A percentile compares a stretch with the other conserved stretches of the same genome.
Conservation (phyloP, 169 alveolate species). For the Babesia divergens region DNA sequence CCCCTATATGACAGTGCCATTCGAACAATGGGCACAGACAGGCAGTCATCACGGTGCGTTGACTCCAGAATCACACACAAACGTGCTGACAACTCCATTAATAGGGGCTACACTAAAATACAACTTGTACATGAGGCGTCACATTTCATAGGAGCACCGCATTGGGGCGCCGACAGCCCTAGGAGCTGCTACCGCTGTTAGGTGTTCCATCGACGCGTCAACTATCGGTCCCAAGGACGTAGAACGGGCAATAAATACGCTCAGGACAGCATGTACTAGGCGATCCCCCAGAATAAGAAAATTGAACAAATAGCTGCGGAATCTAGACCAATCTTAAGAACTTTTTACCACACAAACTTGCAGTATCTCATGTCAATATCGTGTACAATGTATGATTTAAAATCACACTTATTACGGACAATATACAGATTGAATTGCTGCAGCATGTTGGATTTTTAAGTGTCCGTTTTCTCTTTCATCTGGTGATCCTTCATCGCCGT, state of each 20-base stretch:
- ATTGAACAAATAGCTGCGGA: background rate
- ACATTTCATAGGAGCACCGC: background rate
- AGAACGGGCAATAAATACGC: conserved; percentile 10
- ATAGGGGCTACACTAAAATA: background rate
- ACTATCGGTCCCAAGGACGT: conserved; percentile 12
- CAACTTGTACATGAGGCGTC: too few species aligned
- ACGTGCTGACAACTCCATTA: background rate
- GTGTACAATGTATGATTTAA: too few species aligned
- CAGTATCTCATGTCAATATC: too few species aligned
- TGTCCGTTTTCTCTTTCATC: background rate
- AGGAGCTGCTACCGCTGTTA: background rate
- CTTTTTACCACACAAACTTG: background rate
- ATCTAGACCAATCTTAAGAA: background rate
- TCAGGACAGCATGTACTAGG: conserved; percentile 22
- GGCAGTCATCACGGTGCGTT: background rate
- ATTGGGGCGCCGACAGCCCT: background rate
- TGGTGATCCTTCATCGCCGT: background rate
- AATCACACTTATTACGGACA: too few species aligned
- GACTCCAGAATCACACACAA: background rate
- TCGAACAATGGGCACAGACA: background rate
- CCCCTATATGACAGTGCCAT: background rate
- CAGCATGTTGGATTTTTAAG: too few species aligned
- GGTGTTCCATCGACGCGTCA: background rate
- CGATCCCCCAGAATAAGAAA: conserved; percentile 56
- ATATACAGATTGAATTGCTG: too few species aligned